Conservation (phyloP, 2,329 filamentous ascomycete genomes). For the Juglanconis oblonga region DNA sequence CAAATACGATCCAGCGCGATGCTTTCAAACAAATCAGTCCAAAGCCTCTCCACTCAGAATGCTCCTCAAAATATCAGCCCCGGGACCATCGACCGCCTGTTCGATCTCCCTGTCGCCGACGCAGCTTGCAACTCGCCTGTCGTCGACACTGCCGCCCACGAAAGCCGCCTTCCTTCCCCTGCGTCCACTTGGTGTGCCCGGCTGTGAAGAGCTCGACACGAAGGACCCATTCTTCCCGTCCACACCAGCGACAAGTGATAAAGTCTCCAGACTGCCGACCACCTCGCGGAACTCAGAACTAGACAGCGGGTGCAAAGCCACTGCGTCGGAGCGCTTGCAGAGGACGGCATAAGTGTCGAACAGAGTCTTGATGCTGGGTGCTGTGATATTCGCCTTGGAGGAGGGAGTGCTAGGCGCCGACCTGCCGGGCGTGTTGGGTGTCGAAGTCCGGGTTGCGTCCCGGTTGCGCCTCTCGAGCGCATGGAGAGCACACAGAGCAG, state of each 20-base stretch:
- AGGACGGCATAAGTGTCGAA: slow-evolving; percentile 81
- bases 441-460: slow-evolving; percentile 40
- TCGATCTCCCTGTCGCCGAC: slow-evolving; percentile 79
- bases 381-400: slow-evolving; percentile 57
- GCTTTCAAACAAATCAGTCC: slow-evolving; percentile 35
- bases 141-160: slow-evolving; percentile 56
- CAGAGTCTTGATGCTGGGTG: slow-evolving; percentile 78
- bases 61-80: slow-evolving; percentile 58
- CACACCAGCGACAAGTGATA: slow-evolving; percentile 71
- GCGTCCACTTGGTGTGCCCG: slow-evolving; percentile 67
- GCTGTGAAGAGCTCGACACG: slow-evolving; percentile 33
- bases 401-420: slow-evolving; percentile 42
- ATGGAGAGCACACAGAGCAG: slow-evolving; percentile 82
- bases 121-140: slow-evolving; percentile 74
- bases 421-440: slow-evolving; percentile 24
- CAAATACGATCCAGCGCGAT: neutral
- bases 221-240: slow-evolving; percentile 70
- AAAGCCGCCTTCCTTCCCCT: slow-evolving; percentile 58
- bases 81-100: slow-evolving; percentile 62
- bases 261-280: slow-evolving; percentile 80
- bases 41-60: slow-evolving; percentile 61
- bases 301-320: slow-evolving; percentile 84
- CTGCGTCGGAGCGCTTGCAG: slow-evolving; percentile 70
- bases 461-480: slow-evolving; percentile 78
- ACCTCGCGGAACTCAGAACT: slow-evolving; percentile 94